Evolutionary conservation across 2,329 filamentous ascomycete genomes (phyloP), one percentile per base, ranked within the genome.

Genomic region (Hortaea sp.): DNA sequence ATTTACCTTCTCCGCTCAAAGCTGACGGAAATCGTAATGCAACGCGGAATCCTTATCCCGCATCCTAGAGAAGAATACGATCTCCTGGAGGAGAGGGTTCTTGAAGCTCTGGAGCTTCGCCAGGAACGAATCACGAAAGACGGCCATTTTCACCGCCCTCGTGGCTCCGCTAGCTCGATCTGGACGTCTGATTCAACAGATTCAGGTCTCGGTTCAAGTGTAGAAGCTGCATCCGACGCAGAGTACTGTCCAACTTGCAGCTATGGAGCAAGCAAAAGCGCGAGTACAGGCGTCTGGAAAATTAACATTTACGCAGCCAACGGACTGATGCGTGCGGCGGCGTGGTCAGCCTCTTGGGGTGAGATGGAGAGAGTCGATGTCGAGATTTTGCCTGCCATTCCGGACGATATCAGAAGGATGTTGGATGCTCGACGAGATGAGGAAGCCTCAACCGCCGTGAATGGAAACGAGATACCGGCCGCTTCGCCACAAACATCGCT

Each of bases 301-400:
- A 76, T 97, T 63, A 92, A 88, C 61, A 82, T 97, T 1, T 98
- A 90, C 60, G 92, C 92, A 1, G 90, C 88, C 44, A 98, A 97
- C 64, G 92, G 92, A 0, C 70, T 97, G 41, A 94, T 98, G 87
- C 79, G 82, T 48, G 82, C 87, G 5, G 88, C 88, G 0, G 90
- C 92, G 0, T 98, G 92, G 92, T 79, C 79, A 4, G 89, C 89
- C 2, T 90, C 87, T 48, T 98, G 90, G 90, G 85, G 80, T 56
- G 90, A 97, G 66, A 98, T 98, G 92, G 92, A 98, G 68, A 79
- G 90, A n/a, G 87, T 97, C 0, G 92, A 98, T 60, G 86, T 94
- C 1, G 90, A 97, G 65, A 79, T n/a, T 2, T 79, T 85, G 57
- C 85, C 92, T 3, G 77, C 82, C 59, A 75, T 88, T 7, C 77